These are phyloP conservation scores for Penicillium rolfsii DNA, from an alignment of 2,329 filamentous ascomycete species.

Conservation along the genomic window DNA sequence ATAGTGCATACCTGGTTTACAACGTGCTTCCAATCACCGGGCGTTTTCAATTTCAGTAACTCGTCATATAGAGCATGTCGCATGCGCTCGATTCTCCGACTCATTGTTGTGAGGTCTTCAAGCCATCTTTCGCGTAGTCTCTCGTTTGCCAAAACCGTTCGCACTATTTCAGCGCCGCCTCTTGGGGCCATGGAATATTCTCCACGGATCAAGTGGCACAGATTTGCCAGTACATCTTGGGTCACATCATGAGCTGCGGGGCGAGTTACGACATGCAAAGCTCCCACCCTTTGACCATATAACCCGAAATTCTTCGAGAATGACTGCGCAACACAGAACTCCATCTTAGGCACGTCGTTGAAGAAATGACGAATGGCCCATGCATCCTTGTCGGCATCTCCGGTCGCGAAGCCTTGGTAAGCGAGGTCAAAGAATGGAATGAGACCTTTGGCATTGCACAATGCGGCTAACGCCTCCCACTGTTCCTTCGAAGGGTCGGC, in stretches of 20 bases:
- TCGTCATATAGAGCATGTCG: not conserved
- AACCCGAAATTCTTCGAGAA: not conserved
- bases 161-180: not conserved
- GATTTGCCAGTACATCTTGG: not conserved
- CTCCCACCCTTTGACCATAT: not conserved
- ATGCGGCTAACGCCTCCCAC: not conserved
- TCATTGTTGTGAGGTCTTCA: constrained; percentile 1
- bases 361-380: not conserved
- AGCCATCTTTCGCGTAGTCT: not conserved
- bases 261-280: not conserved
- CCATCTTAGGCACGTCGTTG: not conserved
- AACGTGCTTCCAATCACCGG: not conserved
- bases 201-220: not conserved
- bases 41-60: not conserved
- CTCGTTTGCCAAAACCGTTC: not conserved
- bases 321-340: not conserved
- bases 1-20: not conserved
- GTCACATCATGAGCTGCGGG: not conserved
- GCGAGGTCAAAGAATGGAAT: not conserved
- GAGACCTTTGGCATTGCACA: not conserved
- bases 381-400: not conserved
- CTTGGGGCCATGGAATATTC: constrained; percentile 1
- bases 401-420: not conserved
- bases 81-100: not conserved
- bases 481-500: not conserved